Conservation (phyloP, 2,329 filamentous ascomycete genomes). For the Colletotrichum theobromicola region DNA sequence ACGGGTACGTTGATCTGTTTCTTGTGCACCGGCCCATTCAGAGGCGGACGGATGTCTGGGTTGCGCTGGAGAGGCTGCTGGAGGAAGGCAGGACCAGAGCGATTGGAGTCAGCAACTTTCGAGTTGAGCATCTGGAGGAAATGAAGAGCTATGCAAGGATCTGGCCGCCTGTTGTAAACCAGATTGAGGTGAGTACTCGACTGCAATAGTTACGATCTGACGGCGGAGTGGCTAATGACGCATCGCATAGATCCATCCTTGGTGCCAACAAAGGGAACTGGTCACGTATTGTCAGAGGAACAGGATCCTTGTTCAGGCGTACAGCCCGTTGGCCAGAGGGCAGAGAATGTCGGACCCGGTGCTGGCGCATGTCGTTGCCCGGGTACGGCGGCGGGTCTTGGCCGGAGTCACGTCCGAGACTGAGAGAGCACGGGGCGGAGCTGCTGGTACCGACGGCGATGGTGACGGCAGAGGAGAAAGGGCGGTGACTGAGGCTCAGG, state of each 20-base stretch:
- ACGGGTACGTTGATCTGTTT: conserved; percentile 74
- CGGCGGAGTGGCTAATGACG: conserved; percentile 24
- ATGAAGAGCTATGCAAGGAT: conserved; percentile 68
- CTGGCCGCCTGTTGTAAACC: conserved; percentile 76
- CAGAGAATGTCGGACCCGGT: conserved; percentile 55
- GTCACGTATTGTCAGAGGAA: conserved; percentile 73
- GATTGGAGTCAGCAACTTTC: conserved; percentile 78
- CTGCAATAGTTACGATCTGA: background rate
- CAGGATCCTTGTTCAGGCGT: conserved; percentile 63
- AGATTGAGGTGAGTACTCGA: conserved; percentile 65
- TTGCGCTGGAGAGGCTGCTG: conserved; percentile 66
- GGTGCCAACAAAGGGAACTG: conserved; percentile 60
- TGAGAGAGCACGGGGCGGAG: background rate
- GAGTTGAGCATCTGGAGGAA: conserved; percentile 71
- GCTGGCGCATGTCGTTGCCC: conserved; percentile 35
- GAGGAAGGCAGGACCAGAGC: conserved; percentile 64
- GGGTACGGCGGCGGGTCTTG: background rate
- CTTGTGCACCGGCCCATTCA: conserved; percentile 70
- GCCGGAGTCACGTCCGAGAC: background rate
- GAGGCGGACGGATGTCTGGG: conserved; percentile 67
- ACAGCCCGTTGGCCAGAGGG: conserved; percentile 41
- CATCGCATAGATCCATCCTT: conserved; percentile 70
- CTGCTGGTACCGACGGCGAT: conserved; percentile 24
- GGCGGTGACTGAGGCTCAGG: conserved; percentile 62
- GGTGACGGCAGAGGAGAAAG: conserved; percentile 47